Evolutionary conservation across 2,329 filamentous ascomycete genomes (phyloP).

Genomic region (Alternaria sp.): DNA sequence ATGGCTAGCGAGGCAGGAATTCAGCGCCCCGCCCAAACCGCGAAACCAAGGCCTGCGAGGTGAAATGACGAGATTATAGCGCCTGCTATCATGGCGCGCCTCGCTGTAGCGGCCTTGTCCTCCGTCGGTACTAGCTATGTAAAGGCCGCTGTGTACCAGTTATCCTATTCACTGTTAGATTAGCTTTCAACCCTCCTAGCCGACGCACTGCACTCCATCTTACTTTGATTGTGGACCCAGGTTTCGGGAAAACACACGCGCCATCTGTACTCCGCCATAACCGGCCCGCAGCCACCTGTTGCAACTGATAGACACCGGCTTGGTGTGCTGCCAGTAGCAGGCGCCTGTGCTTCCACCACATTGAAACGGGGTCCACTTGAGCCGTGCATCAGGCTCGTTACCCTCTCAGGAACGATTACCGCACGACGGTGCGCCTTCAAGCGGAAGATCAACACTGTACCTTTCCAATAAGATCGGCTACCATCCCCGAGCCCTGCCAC

Average conservation of each 20-base stretch:
- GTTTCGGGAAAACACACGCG: conserved; percentile 19
- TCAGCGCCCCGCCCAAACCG: conserved; percentile 10
- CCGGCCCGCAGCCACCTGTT: conserved; percentile 37
- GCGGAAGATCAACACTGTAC: conserved; percentile 41
- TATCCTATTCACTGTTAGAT: conserved; percentile 11
- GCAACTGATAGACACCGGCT: conserved; percentile 27
- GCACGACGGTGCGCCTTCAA: conserved; percentile 31
- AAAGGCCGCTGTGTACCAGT: conserved; percentile 9
- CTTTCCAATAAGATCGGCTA: conserved; percentile 39
- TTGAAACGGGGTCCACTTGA: conserved; percentile 37
- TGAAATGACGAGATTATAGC: conserved; percentile 27
- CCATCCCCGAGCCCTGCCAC: conserved; percentile 31
- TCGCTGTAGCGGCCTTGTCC: conserved; percentile 1
- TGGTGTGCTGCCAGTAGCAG: conserved; percentile 24
- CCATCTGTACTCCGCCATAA: conserved; percentile 26
- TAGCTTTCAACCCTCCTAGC: conserved; percentile 9
- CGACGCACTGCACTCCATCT: conserved; percentile 30
- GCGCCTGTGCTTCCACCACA: conserved; percentile 23
- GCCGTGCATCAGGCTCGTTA: conserved; percentile 21
- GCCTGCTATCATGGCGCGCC: conserved; percentile 6
- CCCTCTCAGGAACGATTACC: conserved; percentile 32
- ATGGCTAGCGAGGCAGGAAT: conserved; percentile 13
- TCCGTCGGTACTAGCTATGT: not conserved
- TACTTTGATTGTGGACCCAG: conserved; percentile 29
- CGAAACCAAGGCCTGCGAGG: conserved; percentile 21